These are phyloP conservation scores for Stromatinia cepivora DNA, from an alignment of 2,329 filamentous ascomycete genomes.

Conservation along the genomic window DNA sequence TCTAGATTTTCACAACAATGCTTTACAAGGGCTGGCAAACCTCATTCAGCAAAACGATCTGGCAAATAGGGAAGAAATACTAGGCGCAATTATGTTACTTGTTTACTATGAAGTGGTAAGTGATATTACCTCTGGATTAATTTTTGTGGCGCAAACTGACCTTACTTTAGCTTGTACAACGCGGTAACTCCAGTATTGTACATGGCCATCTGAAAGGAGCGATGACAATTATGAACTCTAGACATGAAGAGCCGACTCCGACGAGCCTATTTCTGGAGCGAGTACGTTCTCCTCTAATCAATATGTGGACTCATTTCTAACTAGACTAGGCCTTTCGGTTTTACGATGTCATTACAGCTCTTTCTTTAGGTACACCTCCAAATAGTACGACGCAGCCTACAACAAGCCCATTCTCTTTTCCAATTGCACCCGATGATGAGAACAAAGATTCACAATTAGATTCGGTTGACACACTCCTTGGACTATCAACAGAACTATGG, in stretches of 20 bases:
- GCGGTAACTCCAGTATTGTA: conserved; percentile 58
- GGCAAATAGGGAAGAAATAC: conserved; percentile 55
- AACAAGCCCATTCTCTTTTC: conserved; percentile 49
- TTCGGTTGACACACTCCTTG: conserved; percentile 53
- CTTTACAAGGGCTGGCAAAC: conserved; percentile 57
- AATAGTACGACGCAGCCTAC: conserved; percentile 52
- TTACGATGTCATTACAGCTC: conserved; percentile 63
- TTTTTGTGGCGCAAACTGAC: conserved; percentile 27
- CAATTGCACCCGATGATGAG: conserved; percentile 48
- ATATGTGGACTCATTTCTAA: conserved; percentile 31
- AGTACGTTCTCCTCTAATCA: conserved; percentile 43
- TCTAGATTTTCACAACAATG: conserved; percentile 58
- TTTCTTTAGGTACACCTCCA: conserved; percentile 60
- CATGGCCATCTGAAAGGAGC: conserved; percentile 62
- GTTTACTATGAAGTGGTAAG: conserved; percentile 65
- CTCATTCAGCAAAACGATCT: conserved; percentile 55
- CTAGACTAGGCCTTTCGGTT: conserved; percentile 58
- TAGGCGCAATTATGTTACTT: conserved; percentile 61
- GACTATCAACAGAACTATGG: conserved; percentile 63
- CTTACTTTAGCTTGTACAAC: conserved; percentile 56
- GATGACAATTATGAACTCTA: conserved; percentile 58
- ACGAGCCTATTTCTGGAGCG: conserved; percentile 60
- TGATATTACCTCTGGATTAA: conserved; percentile 11
- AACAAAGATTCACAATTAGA: conserved; percentile 47
- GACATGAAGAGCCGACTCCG: conserved; percentile 47